phyloP scores from a whole-genome alignment of 495 filamentous ascomycete genomes.

The Aspergillus kassunensis region DNA sequence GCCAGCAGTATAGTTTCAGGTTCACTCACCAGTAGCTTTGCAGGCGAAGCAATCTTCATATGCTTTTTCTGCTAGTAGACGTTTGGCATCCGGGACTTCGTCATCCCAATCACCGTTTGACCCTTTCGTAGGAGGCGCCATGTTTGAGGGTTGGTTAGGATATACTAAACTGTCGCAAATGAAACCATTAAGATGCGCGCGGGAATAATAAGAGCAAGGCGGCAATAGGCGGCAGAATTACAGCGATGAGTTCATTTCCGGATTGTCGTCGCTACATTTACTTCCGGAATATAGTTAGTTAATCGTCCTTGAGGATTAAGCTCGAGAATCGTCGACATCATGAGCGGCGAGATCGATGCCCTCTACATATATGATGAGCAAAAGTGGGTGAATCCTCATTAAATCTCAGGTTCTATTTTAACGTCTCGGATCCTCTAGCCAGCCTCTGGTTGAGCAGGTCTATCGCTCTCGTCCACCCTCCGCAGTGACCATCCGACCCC shows the following conservation, averaged over 20 bases:
- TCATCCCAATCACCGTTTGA: constrained; percentile 20
- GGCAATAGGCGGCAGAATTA: constrained; percentile 36
- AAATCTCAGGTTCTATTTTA: background rate
- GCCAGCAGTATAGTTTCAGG: background rate
- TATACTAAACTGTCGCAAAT: background rate
- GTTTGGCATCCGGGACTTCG: constrained; percentile 35
- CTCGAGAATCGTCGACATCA: constrained; percentile 31
- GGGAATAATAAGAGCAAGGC: constrained; percentile 25
- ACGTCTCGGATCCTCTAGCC: constrained; percentile 35
- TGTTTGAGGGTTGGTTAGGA: background rate
- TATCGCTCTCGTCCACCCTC: constrained; percentile 74
- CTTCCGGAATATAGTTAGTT: no score
- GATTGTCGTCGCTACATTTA: constrained; percentile 1
- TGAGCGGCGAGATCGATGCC: constrained; percentile 88
- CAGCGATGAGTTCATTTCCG: constrained; percentile 18
- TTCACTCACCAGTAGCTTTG: constrained; percentile 57
- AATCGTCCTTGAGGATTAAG: background rate
- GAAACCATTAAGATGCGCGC: background rate
- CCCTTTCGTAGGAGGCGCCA: constrained; percentile 19
- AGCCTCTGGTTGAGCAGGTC: constrained; percentile 62
- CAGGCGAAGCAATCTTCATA: constrained; percentile 69
- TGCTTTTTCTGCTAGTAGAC: constrained; percentile 57
- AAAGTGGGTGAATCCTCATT: constrained; percentile 53
- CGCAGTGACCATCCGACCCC: constrained; percentile 68
- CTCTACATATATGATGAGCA: constrained; percentile 94